These are phyloP conservation scores for Rostrohypoxylon terebratum DNA, from an alignment of 495 filamentous ascomycete genomes.

Conservation along the genomic window DNA sequence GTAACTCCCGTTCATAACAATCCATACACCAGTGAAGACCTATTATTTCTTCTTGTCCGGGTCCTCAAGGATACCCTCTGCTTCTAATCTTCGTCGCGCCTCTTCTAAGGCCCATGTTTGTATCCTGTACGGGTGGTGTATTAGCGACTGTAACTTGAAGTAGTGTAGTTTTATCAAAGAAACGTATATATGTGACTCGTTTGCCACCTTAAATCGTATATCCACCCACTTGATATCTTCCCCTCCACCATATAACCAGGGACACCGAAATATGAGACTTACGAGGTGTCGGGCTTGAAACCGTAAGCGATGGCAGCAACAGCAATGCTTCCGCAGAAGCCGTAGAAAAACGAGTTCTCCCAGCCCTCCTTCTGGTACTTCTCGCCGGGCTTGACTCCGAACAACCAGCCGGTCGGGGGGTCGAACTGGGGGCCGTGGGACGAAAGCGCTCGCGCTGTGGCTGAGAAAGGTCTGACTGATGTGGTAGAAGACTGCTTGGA, in stretches of 20 bases:
- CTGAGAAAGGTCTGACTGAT: conserved; percentile 49
- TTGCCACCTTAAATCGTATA: conserved; percentile 11
- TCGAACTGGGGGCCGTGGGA: conserved; percentile 86
- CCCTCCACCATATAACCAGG: not conserved
- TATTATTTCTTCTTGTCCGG: conserved; percentile 52
- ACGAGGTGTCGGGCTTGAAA: conserved; percentile 99
- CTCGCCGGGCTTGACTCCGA: conserved; percentile 89
- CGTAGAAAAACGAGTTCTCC: conserved; percentile 89
- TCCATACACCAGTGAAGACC: not conserved
- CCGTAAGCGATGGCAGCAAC: conserved; percentile 85
- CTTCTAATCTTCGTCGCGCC: conserved; percentile 90
- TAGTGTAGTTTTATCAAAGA: not conserved
- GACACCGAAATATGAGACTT: conserved; percentile 58
- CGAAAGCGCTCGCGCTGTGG: conserved; percentile 50
- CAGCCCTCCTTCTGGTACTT: conserved; percentile 96
- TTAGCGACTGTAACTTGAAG: conserved; percentile 28
- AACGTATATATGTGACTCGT: not conserved
- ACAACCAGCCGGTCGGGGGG: conserved; percentile 90
- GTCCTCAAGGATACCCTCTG: conserved; percentile 91
- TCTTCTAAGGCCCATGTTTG: conserved; percentile 99
- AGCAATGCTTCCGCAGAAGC: conserved; percentile 85
- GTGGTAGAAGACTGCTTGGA: conserved; percentile 22
- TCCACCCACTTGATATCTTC: not conserved
- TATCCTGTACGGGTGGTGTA: conserved; percentile 71
- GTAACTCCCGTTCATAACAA: conserved; percentile 12